phyloP scores from a whole-genome alignment of 805 yeast species.

The Lipomyces mesembrius region DNA sequence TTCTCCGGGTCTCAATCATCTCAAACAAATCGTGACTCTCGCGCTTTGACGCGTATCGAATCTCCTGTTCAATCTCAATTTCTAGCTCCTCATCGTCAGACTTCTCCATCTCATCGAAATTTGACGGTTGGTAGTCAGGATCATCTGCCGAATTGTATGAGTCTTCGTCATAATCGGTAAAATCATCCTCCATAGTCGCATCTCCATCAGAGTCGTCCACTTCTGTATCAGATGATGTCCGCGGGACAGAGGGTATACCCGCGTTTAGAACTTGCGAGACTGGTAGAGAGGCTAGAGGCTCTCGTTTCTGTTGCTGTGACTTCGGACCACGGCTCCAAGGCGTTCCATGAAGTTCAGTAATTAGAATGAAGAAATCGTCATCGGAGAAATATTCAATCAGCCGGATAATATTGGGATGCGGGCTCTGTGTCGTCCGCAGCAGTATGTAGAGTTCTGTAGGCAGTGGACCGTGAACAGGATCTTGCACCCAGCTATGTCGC shows the following conservation, averaged over 20 bases:
- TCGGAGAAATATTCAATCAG: slow-evolving; percentile 30
- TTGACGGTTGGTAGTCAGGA: slow-evolving; percentile 23
- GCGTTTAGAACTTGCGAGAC: slow-evolving; percentile 14
- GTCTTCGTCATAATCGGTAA: slow-evolving; percentile 13
- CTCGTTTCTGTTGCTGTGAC: slow-evolving; percentile 12
- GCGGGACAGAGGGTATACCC: background rate
- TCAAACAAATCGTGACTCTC: slow-evolving; percentile 77
- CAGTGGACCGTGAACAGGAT: slow-evolving; percentile 22
- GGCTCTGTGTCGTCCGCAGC: slow-evolving; percentile 21
- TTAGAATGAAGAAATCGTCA: slow-evolving; percentile 27
- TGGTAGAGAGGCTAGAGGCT: slow-evolving; percentile 15
- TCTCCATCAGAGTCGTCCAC: slow-evolving; percentile 12
- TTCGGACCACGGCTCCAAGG: slow-evolving; percentile 31
- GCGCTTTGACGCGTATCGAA: slow-evolving; percentile 48
- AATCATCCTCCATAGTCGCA: slow-evolving; percentile 9
- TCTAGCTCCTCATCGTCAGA: slow-evolving; percentile 13
- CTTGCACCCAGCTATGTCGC: slow-evolving; percentile 28
- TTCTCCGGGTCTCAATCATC: slow-evolving; percentile 33
- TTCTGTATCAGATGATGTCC: slow-evolving; percentile 5
- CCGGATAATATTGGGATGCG: slow-evolving; percentile 31
- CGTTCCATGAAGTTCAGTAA: slow-evolving; percentile 35
- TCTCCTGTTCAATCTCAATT: slow-evolving; percentile 15
- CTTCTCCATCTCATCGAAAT: slow-evolving; percentile 17
- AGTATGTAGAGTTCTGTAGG: slow-evolving; percentile 33
- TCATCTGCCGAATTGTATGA: slow-evolving; percentile 31